These are phyloP conservation scores for Pilaira anomala DNA, from an alignment of 192 early-diverging fungal genomes.

Conservation along the genomic window DNA sequence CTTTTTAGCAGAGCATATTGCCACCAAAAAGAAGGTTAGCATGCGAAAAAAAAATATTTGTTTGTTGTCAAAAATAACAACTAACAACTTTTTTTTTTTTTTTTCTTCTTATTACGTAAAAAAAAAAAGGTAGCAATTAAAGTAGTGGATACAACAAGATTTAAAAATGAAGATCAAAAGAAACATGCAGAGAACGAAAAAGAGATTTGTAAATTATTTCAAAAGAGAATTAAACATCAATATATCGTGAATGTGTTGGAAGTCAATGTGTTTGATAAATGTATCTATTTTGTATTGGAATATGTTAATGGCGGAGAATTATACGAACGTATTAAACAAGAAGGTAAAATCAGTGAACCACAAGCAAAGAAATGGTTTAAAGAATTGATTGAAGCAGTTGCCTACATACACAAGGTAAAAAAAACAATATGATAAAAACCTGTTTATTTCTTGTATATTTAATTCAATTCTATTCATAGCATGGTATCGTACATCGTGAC, in stretches of 20 bases:
- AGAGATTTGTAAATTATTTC: conserved; percentile 35
- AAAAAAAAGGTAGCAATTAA: conserved; percentile 48
- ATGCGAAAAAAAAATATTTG: background rate
- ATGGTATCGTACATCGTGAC: conserved; percentile 74
- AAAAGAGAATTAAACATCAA: conserved; percentile 34
- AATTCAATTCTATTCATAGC: too few species aligned
- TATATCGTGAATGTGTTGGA: conserved; percentile 52
- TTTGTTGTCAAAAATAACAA: background rate
- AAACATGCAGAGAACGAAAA: conserved; percentile 45
- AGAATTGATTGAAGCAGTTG: conserved; percentile 58
- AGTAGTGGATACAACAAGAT: conserved; percentile 46
- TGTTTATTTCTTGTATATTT: too few species aligned
- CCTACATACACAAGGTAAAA: conserved; percentile 30
- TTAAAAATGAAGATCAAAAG: conserved; percentile 49
- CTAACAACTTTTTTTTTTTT: background rate
- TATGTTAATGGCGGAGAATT: conserved; percentile 34
- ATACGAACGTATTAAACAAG: conserved; percentile 21
- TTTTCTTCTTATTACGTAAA: too few species aligned
- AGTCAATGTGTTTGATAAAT: conserved; percentile 14
- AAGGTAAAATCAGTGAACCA: conserved; percentile 50
- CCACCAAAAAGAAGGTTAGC: conserved; percentile 43
- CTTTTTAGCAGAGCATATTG: conserved; percentile 47
- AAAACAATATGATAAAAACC: too few species aligned
- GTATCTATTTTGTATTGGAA: conserved; percentile 36
- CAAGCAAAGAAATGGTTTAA: conserved; percentile 67